Conservation (phyloP, 805 yeast genomes). For the Kuraishia borneana region DNA sequence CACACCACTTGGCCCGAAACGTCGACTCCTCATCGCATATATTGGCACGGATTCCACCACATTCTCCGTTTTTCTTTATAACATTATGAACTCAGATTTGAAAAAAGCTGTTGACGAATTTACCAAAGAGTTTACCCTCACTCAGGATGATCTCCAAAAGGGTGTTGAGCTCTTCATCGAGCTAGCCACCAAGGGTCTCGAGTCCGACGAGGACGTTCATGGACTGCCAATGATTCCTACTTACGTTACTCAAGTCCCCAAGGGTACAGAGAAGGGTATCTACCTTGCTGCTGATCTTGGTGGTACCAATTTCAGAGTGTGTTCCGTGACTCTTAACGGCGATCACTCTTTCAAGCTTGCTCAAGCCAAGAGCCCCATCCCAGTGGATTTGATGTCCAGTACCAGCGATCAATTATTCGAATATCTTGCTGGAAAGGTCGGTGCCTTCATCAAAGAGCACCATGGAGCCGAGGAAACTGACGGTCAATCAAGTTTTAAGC, state of each 20-base stretch:
- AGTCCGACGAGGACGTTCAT: slow-evolving; percentile 24
- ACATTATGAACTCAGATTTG: not conserved
- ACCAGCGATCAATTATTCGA: slow-evolving; percentile 59
- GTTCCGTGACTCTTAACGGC: slow-evolving; percentile 71
- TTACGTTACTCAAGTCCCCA: slow-evolving; percentile 74
- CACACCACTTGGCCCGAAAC: too few relatives aligned
- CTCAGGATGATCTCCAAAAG: slow-evolving; percentile 27
- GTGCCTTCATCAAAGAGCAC: slow-evolving; percentile 52
- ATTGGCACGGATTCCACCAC: too few relatives aligned
- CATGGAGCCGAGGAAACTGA: slow-evolving; percentile 30
- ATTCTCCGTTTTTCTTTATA: not conserved
- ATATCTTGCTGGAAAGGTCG: slow-evolving; percentile 64
- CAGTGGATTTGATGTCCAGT: slow-evolving; percentile 56
- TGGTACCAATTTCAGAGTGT: slow-evolving; percentile 92
- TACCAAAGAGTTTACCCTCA: slow-evolving; percentile 27
- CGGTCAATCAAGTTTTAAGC: slow-evolving; percentile 29
- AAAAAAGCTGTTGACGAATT: slow-evolving; percentile 11
- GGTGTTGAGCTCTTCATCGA: slow-evolving; percentile 48
- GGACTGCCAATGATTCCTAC: slow-evolving; percentile 91
- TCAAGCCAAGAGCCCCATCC: slow-evolving; percentile 73
- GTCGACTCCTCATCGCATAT: too few relatives aligned
- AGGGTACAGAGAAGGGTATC: slow-evolving; percentile 76
- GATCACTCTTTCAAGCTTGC: slow-evolving; percentile 68
- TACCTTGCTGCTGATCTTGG: slow-evolving; percentile 90
- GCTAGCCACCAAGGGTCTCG: slow-evolving; percentile 51